These are phyloP conservation scores for Cornus florida DNA, from an alignment of 148 eudicot species.

Conservation along the genomic window DNA sequence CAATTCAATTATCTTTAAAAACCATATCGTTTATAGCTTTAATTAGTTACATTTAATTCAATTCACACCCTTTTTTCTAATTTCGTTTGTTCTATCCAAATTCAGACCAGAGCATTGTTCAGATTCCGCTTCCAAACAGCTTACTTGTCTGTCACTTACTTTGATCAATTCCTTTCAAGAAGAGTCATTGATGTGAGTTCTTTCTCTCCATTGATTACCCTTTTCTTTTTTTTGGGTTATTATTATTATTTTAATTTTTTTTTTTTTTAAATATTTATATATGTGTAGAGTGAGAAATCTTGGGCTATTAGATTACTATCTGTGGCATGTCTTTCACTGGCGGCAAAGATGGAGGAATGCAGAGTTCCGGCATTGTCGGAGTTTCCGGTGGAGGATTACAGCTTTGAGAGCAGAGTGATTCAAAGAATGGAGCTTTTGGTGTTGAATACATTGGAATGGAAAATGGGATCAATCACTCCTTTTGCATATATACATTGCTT, in stretches of 20 bases:
- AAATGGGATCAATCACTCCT: constrained; percentile 44
- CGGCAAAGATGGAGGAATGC: constrained; percentile 58
- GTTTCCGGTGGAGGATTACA: constrained; percentile 24
- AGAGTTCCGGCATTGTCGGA: constrained; percentile 31
- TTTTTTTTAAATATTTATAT: not conserved
- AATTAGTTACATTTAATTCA: not conserved
- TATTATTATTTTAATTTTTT: too few species aligned
- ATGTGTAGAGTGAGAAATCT: constrained; percentile 27
- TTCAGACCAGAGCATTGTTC: constrained; percentile 37
- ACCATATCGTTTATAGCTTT: too few species aligned
- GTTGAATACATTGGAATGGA: constrained; percentile 55
- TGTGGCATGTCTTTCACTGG: constrained; percentile 47
- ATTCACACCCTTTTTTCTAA: not conserved
- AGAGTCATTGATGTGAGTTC: constrained; percentile 48
- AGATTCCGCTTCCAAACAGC: constrained; percentile 45
- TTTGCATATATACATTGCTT: constrained; percentile 39
- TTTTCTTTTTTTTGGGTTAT: too few species aligned
- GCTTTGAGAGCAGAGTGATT: constrained; percentile 37
- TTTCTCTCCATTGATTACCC: not conserved
- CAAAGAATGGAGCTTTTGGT: constrained; percentile 64
- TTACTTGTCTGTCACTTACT: constrained; percentile 46
- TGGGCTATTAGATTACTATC: constrained; percentile 45
- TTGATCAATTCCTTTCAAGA: constrained; percentile 48
- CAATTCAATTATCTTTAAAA: too few species aligned
- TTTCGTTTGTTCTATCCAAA: not conserved